These are phyloP conservation scores for Colletotrichum tropicicola DNA, from an alignment of 2,329 filamentous ascomycete genomes.

Conservation along the genomic window DNA sequence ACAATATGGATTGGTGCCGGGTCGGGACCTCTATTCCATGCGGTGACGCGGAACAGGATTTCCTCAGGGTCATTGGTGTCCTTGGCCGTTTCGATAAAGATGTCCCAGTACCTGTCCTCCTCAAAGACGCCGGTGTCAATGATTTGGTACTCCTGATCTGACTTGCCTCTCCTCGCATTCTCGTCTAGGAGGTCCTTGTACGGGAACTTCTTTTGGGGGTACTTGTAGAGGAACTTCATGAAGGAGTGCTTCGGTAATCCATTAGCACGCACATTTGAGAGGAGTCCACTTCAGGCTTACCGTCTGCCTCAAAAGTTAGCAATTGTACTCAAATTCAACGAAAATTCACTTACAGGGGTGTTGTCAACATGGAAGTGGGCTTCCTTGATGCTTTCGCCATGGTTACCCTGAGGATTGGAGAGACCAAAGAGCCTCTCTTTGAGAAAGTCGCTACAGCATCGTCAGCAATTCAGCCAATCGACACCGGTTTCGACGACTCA, in stretches of 20 bases:
- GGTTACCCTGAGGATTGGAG: slow-evolving; percentile 96
- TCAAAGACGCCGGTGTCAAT: slow-evolving; percentile 89
- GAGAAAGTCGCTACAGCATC: slow-evolving; percentile 75
- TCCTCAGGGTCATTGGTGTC: slow-evolving; percentile 92
- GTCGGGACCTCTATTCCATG: slow-evolving; percentile 94
- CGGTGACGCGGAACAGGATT: slow-evolving; percentile 91
- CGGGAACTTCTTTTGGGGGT: slow-evolving; percentile 90
- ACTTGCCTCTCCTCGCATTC: slow-evolving; percentile 78
- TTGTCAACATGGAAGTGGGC: slow-evolving; percentile 97
- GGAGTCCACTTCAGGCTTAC: slow-evolving; percentile 46
- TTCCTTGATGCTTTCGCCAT: slow-evolving; percentile 97
- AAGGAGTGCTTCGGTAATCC: too few relatives aligned
- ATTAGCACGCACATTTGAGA: too few relatives aligned
- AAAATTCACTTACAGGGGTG: slow-evolving; percentile 67
- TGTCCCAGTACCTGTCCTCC: slow-evolving; percentile 94
- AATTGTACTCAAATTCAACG: not conserved
- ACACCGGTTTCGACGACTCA: slow-evolving; percentile 50
- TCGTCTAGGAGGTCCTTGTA: slow-evolving; percentile 89
- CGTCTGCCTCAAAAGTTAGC: slow-evolving; percentile 24
- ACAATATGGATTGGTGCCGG: slow-evolving; percentile 92
- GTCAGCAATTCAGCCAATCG: slow-evolving; percentile 46
- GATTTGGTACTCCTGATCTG: slow-evolving; percentile 90
- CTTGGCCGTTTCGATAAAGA: slow-evolving; percentile 95
- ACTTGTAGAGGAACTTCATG: slow-evolving; percentile 99
- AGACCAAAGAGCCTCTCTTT: slow-evolving; percentile 96